Base-by-base conservation (phyloP, 1,139 yeast species). In the Suhomyces chickasaworum region DNA sequence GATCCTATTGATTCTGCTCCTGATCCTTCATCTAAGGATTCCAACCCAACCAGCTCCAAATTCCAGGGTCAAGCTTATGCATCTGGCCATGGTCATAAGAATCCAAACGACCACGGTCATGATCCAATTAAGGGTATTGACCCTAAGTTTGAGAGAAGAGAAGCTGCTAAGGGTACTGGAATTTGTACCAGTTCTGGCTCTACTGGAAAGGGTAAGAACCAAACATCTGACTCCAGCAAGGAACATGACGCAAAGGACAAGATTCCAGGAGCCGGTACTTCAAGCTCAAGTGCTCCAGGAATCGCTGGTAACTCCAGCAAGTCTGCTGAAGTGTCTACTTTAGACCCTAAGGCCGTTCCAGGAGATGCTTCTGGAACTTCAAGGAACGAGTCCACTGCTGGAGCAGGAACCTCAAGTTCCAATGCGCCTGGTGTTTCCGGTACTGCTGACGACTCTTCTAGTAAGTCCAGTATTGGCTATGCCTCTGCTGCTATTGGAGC, bases 91-190 rank as follows among this genome's bases (percentile, higher is more conserved):
- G 12, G 45, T 12, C 21, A 37, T 8, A 20, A 16, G 12, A 29
- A 20, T 13, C 37, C 45, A 15, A 15, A 29, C 6, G 23, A 15
- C 8, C 38, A 34, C 6, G 3, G 17, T 10, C 22, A 13, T 12
- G 37, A 40, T 30, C 47, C 47, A 3, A 41, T 39, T 12, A 44
- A 44, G 9, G 37, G 36, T 20, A 39, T 44, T 13, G 43, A 39
- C 20, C 22, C 37, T 5, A 10, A 29, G 17, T 29, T 29, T 10
- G 17, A 29, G 15, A 29, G 32, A 29, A 29, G 17, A 3, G 32
- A 29, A 13, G 17, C 32, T 7, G 32, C 32, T 5, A 29, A 29
- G 32, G 32, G 32, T 4, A 8, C 32, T 29, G 32, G 32, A n/a
- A n/a, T n/a, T n/a, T n/a, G n/a, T n/a, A n/a, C n/a, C n/a, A n/a